phyloP scores from a whole-genome alignment of 306 rosid genomes.

The Erythrophleum fordii region DNA sequence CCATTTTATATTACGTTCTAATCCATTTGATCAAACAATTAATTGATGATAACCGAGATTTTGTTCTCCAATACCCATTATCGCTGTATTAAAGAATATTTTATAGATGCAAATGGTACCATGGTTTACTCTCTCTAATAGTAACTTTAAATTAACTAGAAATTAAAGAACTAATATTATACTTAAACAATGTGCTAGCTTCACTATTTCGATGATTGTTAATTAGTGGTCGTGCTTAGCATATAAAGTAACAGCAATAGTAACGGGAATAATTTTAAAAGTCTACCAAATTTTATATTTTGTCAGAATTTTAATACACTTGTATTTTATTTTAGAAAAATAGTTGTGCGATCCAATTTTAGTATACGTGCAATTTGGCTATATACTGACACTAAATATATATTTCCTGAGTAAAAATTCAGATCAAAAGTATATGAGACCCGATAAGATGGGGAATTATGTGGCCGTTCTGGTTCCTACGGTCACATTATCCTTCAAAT shows the following conservation, averaged over 20 bases:
- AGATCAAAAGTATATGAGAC: too few relatives aligned
- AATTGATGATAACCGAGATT: neutral
- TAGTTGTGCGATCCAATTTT: too few relatives aligned
- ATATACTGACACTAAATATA: too few relatives aligned
- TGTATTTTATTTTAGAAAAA: too few relatives aligned
- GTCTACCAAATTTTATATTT: neutral
- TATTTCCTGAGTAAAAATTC: too few relatives aligned
- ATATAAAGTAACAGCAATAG: neutral
- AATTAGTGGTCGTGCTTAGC: neutral
- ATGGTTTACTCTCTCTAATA: neutral
- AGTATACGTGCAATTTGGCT: too few relatives aligned
- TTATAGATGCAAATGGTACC: neutral
- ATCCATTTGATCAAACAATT: slow-evolving; percentile 9
- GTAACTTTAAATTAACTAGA: neutral
- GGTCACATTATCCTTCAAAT: neutral
- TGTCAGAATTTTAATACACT: too few relatives aligned
- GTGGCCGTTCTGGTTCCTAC: neutral
- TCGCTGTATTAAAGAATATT: slow-evolving; percentile 1
- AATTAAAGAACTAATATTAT: neutral
- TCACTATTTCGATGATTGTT: neutral
- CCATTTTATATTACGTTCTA: neutral
- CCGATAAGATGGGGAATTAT: neutral
- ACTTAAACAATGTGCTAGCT: neutral
- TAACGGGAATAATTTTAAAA: too few relatives aligned
- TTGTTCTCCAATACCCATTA: slow-evolving; percentile 3